Conservation (phyloP, 352 stramenopile genomes). For the Globisporangium apiculatum region DNA sequence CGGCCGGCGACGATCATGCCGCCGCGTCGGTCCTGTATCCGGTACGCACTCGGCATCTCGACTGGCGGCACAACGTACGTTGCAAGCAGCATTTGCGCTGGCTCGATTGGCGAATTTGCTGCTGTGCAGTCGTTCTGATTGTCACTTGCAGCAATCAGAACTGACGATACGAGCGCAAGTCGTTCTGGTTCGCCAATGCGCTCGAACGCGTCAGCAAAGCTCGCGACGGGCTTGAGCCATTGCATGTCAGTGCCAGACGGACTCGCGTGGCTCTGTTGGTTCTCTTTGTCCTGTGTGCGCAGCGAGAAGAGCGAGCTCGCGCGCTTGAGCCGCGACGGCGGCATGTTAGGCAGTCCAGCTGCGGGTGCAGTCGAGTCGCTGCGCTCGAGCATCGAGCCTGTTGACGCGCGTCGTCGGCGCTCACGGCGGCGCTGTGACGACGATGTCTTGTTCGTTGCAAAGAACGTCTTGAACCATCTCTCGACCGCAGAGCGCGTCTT, state of each 20-base stretch:
- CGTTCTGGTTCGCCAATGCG: background rate
- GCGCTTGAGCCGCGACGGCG: background rate
- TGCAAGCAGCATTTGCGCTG: background rate
- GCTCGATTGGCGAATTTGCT: background rate
- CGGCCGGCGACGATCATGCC: constrained; percentile 39
- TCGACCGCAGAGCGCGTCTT: constrained; percentile 2
- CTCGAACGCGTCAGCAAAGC: constrained; percentile 1
- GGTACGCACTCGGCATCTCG: constrained; percentile 40
- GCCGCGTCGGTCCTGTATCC: constrained; percentile 38
- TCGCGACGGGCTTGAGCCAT: constrained; percentile 5
- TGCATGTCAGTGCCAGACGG: background rate
- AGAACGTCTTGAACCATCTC: constrained; percentile 7
- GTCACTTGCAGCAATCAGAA: too few species aligned
- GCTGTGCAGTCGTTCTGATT: background rate
- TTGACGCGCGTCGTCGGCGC: constrained; percentile 4
- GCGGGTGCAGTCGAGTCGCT: background rate
- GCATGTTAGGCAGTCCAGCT: background rate
- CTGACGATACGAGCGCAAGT: too few species aligned
- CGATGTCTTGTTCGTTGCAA: background rate
- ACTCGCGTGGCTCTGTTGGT: background rate
- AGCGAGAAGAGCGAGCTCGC: constrained; percentile 2
- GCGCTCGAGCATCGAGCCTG: constrained; percentile 2
- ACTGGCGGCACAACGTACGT: constrained; percentile 36
- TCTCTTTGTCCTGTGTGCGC: background rate
- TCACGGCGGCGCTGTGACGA: background rate